Percentiles rank a stretch among this genome's conserved stretches.
phyloP scores from a whole-genome alignment of 108 stramenopile genomes.

The Skeletonema menzelii region DNA sequence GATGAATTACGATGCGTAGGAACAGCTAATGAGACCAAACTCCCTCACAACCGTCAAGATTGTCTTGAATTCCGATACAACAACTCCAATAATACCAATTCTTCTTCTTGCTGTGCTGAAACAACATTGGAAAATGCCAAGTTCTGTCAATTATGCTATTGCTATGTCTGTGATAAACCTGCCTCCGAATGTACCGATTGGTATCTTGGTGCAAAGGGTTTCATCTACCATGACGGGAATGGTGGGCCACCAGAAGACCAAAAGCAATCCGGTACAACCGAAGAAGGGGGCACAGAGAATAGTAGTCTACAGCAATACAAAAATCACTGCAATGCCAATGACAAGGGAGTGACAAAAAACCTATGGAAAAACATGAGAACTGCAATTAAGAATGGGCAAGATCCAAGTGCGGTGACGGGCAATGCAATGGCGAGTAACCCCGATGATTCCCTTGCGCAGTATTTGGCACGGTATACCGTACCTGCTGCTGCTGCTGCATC shows the following conservation, averaged over 20 bases:
- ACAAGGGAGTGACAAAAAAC: constrained; percentile 2
- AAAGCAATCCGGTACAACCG: not conserved
- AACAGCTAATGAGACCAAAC: constrained; percentile 18
- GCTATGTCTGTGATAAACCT: constrained; percentile 34
- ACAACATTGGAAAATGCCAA: constrained; percentile 13
- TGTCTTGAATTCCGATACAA: constrained; percentile 21
- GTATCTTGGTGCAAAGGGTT: constrained; percentile 8
- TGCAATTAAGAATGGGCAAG: constrained; percentile 16
- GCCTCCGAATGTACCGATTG: constrained; percentile 25
- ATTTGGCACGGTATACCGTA: not conserved
- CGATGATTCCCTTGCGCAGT: not conserved
- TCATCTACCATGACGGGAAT: not conserved
- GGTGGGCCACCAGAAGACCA: not conserved
- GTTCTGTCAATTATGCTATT: constrained; percentile 31
- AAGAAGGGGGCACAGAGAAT: not conserved
- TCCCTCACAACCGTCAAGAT: constrained; percentile 38
- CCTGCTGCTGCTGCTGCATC: not conserved
- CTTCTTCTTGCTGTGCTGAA: not conserved
- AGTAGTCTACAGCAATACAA: not conserved
- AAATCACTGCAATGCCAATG: constrained; percentile 35
- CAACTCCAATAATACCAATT: not conserved
- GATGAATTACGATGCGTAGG: constrained; percentile 30
- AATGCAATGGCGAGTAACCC: not conserved
- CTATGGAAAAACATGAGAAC: constrained; percentile 29
- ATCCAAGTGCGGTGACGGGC: constrained; percentile 1